A percentile compares a stretch with the other conserved stretches of the same genome.
Evolutionary conservation across 345 rosid genomes (phyloP).

Genomic region (Brassica napus): DNA sequence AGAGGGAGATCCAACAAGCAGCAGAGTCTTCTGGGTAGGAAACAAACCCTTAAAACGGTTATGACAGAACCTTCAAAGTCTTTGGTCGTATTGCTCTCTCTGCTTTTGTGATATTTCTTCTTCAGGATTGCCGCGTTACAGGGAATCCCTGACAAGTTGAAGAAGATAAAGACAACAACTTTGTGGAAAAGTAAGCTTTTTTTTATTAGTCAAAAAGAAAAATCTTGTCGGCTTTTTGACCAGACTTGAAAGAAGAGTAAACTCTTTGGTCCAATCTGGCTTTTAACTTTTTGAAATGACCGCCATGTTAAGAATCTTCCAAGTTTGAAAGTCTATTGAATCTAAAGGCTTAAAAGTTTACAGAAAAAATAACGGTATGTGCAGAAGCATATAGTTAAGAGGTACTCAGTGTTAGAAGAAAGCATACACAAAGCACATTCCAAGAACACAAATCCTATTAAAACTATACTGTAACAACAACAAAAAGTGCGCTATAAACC

Average conservation of each 20-base stretch:
- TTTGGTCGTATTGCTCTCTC: not conserved
- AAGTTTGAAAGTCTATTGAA: not conserved
- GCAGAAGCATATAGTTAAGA: slow-evolving; percentile 3
- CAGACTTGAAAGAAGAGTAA: slow-evolving; percentile 4
- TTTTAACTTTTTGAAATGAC: not conserved
- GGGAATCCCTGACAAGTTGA: slow-evolving; percentile 34
- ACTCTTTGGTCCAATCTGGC: slow-evolving; percentile 30
- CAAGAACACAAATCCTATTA: slow-evolving; percentile 22
- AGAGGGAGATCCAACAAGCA: not conserved
- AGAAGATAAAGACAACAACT: slow-evolving; percentile 13
- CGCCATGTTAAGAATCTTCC: slow-evolving; percentile 9
- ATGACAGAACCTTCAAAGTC: slow-evolving; percentile 19
- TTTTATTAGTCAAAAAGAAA: slow-evolving; percentile 27
- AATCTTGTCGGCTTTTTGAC: slow-evolving; percentile 34
- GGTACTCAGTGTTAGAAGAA: slow-evolving; percentile 1
- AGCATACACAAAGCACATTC: slow-evolving; percentile 22
- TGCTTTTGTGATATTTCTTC: slow-evolving; percentile 21
- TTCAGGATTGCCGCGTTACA: slow-evolving; percentile 39
- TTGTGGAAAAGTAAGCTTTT: slow-evolving; percentile 16
- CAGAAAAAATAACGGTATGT: slow-evolving; percentile 20
- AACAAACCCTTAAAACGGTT: not conserved
- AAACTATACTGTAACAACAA: slow-evolving; percentile 21
- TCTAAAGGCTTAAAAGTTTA: slow-evolving; percentile 13
- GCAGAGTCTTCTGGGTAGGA: not conserved
- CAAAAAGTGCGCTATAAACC: slow-evolving; percentile 2